These are phyloP conservation scores for Talaromyces pinophilus DNA, from an alignment of 2,329 filamentous ascomycete species.

Conservation along the genomic window DNA sequence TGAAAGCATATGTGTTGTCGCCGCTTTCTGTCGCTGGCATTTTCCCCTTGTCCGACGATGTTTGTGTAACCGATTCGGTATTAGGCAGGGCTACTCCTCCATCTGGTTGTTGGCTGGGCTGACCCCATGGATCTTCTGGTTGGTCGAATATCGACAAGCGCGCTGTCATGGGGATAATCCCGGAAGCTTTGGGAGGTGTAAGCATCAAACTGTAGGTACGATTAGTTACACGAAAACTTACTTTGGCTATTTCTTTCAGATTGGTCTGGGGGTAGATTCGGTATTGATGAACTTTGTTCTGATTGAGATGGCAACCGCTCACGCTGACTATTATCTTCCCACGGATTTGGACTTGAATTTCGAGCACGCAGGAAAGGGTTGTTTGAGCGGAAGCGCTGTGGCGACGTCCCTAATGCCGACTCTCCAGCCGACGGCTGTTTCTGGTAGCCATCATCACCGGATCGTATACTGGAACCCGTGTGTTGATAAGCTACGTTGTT, in stretches of 20 bases:
- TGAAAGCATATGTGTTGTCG: constrained; percentile 1
- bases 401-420: constrained; percentile 28
- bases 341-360: constrained; percentile 24
- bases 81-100: not conserved
- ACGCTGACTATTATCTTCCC: constrained; percentile 21
- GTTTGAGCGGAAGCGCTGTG: constrained; percentile 40
- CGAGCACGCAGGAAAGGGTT: constrained; percentile 43
- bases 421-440: constrained; percentile 22
- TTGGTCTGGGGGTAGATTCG: constrained; percentile 26
- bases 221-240: constrained; percentile 25
- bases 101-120: constrained; percentile 16
- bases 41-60: not conserved
- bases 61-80: constrained; percentile 3
- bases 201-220: not conserved
- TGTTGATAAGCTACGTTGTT: constrained; percentile 11
- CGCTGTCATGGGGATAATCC: constrained; percentile 45
- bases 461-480: constrained; percentile 16
- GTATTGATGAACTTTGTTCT: constrained; percentile 28
- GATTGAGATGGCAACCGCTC: constrained; percentile 1
- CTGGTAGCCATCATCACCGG: constrained; percentile 30
- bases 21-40: not conserved
- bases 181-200: constrained; percentile 21
- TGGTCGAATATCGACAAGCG: constrained; percentile 41
- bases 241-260: constrained; percentile 39
- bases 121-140: constrained; percentile 33